phyloP scores from a whole-genome alignment of 1,284 basidiomycete species.

The Pseudozyma pruni region DNA sequence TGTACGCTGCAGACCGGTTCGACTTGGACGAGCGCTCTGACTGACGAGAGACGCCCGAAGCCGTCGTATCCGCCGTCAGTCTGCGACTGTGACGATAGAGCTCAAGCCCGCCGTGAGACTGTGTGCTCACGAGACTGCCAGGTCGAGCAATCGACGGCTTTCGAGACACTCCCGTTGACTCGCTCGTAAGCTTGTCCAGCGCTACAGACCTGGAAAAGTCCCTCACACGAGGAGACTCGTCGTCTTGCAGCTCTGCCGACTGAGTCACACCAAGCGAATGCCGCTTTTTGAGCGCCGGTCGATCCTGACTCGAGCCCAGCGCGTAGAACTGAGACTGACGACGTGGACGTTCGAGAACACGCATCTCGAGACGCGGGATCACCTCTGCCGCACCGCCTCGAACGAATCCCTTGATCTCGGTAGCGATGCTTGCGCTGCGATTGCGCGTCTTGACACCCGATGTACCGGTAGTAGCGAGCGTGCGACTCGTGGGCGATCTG shows the following conservation, averaged over 20 bases:
- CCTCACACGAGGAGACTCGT: constrained; percentile 8
- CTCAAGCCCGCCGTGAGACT: background rate
- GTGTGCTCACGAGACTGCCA: background rate
- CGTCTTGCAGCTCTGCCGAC: background rate
- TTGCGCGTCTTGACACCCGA: constrained; percentile 2
- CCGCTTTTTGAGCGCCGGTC: background rate
- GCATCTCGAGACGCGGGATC: constrained; percentile 27
- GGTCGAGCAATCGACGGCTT: background rate
- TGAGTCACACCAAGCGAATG: constrained; percentile 16
- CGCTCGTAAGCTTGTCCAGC: constrained; percentile 12
- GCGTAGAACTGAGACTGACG: constrained; percentile 10
- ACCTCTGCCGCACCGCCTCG: constrained; percentile 28
- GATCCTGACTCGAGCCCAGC: background rate
- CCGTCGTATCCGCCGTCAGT: constrained; percentile 9
- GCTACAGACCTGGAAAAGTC: constrained; percentile 10
- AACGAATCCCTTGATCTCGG: constrained; percentile 18
- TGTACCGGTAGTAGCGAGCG: background rate
- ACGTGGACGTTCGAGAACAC: constrained; percentile 21
- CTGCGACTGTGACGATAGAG: constrained; percentile 2
- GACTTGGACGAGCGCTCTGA: constrained; percentile 8
- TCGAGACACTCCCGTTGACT: background rate
- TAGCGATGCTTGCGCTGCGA: constrained; percentile 24
- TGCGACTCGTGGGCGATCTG: background rate
- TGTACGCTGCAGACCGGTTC: constrained; percentile 2
- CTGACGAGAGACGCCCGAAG: constrained; percentile 4